Evolutionary conservation across 73 alveolate genomes (phyloP).

Genomic region (Stentor roeselii): DNA sequence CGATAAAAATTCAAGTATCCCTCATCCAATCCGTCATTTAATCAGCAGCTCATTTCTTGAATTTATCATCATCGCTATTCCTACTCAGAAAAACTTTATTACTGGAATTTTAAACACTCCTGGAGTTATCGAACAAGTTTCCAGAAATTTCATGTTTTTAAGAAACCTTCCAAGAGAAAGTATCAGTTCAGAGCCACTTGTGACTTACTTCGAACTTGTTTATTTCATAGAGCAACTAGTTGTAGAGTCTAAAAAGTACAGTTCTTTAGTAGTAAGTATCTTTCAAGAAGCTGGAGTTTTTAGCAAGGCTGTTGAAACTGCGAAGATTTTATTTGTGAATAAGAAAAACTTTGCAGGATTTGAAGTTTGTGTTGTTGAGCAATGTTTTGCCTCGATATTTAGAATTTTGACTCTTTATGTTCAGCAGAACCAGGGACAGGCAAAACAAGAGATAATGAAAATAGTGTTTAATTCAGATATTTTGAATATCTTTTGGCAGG

Average conservation of each 20-base stretch:
- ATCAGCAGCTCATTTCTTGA: not conserved
- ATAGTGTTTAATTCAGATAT: not conserved
- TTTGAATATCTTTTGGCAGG: not conserved
- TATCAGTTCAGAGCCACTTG: not conserved
- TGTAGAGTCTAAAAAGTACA: not conserved
- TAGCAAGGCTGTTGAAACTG: not conserved
- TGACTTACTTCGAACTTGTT: not conserved
- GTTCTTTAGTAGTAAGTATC: not conserved
- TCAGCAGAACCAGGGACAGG: not conserved
- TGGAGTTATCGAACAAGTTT: not conserved
- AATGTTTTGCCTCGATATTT: not conserved
- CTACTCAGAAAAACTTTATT: not conserved
- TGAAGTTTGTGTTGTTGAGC: not conserved
- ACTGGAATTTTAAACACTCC: not conserved
- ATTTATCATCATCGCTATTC: not conserved
- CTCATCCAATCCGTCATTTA: not conserved
- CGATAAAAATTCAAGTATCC: not conserved
- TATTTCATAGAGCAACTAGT: not conserved
- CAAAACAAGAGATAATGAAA: not conserved
- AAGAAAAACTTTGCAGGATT: not conserved
- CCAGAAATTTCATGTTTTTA: not conserved
- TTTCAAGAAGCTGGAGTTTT: not conserved
- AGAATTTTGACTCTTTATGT: not conserved
- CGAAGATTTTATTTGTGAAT: not conserved
- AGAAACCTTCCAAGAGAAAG: not conserved